These are phyloP conservation scores for Mycena sp. DNA, from an alignment of 1,284 basidiomycete species.

Conservation along the genomic window DNA sequence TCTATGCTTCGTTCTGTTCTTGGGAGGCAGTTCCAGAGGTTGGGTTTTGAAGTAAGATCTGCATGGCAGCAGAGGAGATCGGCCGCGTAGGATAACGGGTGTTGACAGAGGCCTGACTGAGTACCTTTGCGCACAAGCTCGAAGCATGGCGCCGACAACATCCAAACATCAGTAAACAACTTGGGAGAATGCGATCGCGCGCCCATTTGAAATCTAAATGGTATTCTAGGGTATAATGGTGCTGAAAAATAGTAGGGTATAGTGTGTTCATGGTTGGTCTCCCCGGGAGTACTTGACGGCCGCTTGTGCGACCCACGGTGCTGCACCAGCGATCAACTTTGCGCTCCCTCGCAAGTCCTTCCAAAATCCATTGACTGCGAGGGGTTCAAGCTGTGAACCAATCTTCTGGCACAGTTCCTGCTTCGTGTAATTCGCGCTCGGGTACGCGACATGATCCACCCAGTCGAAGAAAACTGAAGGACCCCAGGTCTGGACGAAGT, in stretches of 20 bases:
- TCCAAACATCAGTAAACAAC: too few species aligned
- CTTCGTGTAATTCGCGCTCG: neutral
- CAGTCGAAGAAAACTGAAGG: neutral
- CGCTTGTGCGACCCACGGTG: neutral
- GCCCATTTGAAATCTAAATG: too few species aligned
- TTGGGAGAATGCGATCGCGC: too few species aligned
- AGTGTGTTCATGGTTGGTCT: neutral
- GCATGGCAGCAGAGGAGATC: conserved; percentile 1
- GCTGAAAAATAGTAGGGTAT: neutral
- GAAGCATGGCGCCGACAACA: too few species aligned
- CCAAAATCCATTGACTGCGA: neutral
- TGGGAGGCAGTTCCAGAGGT: neutral
- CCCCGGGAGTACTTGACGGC: neutral
- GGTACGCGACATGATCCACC: conserved; percentile 2
- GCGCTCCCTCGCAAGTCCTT: neutral
- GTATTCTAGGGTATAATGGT: too few species aligned
- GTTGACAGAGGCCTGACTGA: neutral
- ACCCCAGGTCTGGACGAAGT: conserved; percentile 1
- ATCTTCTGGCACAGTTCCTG: conserved; percentile 4
- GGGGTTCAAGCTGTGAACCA: neutral
- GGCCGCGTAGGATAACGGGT: neutral
- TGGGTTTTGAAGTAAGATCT: conserved; percentile 15
- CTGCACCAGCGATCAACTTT: neutral
- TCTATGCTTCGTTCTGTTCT: neutral
- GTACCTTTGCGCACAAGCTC: too few species aligned